Conservation (phyloP, 2,329 filamentous ascomycete species). For the Keithomyces neogunnii region DNA sequence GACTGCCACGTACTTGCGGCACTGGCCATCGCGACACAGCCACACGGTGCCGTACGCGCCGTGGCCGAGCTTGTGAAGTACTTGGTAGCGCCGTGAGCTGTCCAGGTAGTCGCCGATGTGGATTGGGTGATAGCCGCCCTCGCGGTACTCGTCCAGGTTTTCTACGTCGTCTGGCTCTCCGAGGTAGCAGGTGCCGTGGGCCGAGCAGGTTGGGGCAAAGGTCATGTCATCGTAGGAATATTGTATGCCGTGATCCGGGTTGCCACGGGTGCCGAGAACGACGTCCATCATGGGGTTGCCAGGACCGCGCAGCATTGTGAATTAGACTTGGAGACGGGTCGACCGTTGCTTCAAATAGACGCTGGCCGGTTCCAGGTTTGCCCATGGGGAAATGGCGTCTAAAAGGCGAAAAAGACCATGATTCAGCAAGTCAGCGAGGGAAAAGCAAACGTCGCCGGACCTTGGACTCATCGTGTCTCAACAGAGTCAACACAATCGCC, state of each 20-base stretch:
- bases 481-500: no score
- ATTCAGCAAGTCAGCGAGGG: no score
- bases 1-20: conserved; percentile 18
- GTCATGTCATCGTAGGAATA: conserved; percentile 4
- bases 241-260: background rate
- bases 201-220: background rate
- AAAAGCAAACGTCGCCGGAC: no score
- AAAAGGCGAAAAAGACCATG: no score
- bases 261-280: background rate
- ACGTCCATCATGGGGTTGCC: background rate
- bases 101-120: conserved; percentile 28
- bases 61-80: conserved; percentile 35
- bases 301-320: no score
- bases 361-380: no score
- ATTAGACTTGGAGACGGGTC: no score
- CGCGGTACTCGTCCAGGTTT: conserved; percentile 19
- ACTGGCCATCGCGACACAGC: conserved; percentile 26
- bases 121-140: conserved; percentile 34
- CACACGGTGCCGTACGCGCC: conserved; percentile 36
- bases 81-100: conserved; percentile 27
- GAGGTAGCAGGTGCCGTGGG: conserved; percentile 6
- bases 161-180: conserved; percentile 9
- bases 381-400: no score
- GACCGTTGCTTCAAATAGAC: no score
- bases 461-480: no score